phyloP scores from a whole-genome alignment of 768 basidiomycete genomes.

The Coprinellus micaceus region DNA sequence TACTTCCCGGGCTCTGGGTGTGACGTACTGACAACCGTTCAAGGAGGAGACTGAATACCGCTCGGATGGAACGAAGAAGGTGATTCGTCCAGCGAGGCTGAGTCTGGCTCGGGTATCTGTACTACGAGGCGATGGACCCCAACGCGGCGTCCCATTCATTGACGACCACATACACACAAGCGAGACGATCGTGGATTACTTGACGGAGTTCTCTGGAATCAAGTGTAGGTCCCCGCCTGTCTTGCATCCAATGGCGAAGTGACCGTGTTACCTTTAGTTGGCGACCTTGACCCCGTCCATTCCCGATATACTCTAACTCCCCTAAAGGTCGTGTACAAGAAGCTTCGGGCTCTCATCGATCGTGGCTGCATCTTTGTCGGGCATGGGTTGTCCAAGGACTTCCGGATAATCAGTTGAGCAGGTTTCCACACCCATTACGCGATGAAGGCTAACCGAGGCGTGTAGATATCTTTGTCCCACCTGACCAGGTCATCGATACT shows the following conservation, averaged over 20 bases:
- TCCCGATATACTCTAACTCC: slow-evolving; percentile 91
- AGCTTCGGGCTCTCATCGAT: slow-evolving; percentile 88
- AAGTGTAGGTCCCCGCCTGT: slow-evolving; percentile 56
- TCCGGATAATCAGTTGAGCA: slow-evolving; percentile 91
- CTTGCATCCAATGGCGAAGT: neutral
- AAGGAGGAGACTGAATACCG: slow-evolving; percentile 95
- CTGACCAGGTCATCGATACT: slow-evolving; percentile 93
- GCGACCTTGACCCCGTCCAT: slow-evolving; percentile 83
- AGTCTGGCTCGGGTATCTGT: slow-evolving; percentile 95
- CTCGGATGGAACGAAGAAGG: slow-evolving; percentile 91
- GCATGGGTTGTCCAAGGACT: slow-evolving; percentile 95
- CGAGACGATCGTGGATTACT: slow-evolving; percentile 91
- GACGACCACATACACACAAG: slow-evolving; percentile 98
- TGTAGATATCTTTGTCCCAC: slow-evolving; percentile 91
- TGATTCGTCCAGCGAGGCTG: slow-evolving; percentile 85
- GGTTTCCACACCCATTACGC: neutral
- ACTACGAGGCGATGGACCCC: slow-evolving; percentile 76
- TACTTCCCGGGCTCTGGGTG: neutral
- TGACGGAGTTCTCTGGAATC: slow-evolving; percentile 97
- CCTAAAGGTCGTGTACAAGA: slow-evolving; percentile 97
- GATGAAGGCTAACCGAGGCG: neutral
- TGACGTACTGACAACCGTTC: neutral
- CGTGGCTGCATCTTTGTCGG: slow-evolving; percentile 95
- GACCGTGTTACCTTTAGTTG: slow-evolving; percentile 46
- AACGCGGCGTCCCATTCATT: slow-evolving; percentile 87